phyloP scores from a whole-genome alignment of 2,329 filamentous ascomycete genomes.

The Fusarium tuaranense region DNA sequence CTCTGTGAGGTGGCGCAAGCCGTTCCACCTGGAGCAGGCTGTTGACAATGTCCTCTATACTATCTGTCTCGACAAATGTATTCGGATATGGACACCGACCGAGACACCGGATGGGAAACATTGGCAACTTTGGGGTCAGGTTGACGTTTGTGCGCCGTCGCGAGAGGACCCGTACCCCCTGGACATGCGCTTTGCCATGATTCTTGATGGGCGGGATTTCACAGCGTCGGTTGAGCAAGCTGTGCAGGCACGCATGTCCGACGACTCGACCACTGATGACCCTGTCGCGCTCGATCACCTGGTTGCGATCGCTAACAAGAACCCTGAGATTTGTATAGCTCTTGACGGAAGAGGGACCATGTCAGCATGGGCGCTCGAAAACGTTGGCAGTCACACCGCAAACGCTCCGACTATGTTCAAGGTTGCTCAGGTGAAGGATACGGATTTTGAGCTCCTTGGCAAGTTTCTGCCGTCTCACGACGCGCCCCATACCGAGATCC shows the following conservation, averaged over 20 bases:
- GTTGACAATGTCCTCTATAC: constrained; percentile 92
- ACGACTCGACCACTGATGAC: constrained; percentile 70
- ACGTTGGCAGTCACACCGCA: constrained; percentile 78
- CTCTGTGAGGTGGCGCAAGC: constrained; percentile 85
- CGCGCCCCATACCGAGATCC: constrained; percentile 71
- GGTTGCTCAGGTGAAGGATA: constrained; percentile 79
- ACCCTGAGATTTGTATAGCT: constrained; percentile 87
- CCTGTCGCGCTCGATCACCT: constrained; percentile 81
- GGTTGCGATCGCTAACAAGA: constrained; percentile 85
- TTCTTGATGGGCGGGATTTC: constrained; percentile 86
- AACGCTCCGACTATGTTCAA: constrained; percentile 82
- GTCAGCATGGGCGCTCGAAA: constrained; percentile 93
- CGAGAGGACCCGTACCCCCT: constrained; percentile 52
- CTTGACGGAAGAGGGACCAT: constrained; percentile 87
- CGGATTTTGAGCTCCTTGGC: constrained; percentile 61
- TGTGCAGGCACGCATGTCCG: constrained; percentile 69
- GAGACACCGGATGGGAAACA: constrained; percentile 78
- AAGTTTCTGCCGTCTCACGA: constrained; percentile 42
- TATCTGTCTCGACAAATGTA: constrained; percentile 80
- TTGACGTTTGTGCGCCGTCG: constrained; percentile 81
- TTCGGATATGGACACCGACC: constrained; percentile 86
- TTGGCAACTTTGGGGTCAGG: constrained; percentile 81
- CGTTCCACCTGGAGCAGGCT: constrained; percentile 80
- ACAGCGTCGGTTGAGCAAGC: constrained; percentile 81
- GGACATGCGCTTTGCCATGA: constrained; percentile 67